Conservation (phyloP, 2,329 filamentous ascomycete species). For the Cryphonectria parasitica region DNA sequence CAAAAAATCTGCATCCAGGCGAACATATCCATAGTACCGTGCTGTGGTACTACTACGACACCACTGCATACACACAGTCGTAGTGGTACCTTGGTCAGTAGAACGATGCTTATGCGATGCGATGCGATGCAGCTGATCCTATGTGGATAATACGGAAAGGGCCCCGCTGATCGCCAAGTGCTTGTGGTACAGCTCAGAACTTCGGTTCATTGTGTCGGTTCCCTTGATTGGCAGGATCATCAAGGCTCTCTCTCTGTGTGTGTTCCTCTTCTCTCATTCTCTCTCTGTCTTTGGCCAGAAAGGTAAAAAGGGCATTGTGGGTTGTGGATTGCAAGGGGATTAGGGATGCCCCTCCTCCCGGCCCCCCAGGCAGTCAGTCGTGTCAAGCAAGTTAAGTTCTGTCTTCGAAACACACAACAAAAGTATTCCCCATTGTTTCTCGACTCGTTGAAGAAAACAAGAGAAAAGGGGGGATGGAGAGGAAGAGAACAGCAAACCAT, state of each 20-base stretch:
- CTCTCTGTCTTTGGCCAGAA: not conserved
- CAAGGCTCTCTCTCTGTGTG: no score
- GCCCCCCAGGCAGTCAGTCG: not conserved
- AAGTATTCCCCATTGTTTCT: conserved; percentile 15
- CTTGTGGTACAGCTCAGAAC: not conserved
- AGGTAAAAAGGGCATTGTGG: not conserved
- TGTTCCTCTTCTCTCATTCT: no score
- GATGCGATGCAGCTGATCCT: conserved; percentile 7
- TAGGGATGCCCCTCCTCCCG: not conserved
- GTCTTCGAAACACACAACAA: conserved; percentile 14
- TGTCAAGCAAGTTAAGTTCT: conserved; percentile 2
- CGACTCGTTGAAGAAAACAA: conserved; percentile 6
- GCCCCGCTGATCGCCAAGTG: conserved; percentile 17
- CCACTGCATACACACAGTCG: not conserved
- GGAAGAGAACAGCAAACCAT: not conserved
- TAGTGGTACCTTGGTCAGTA: not conserved
- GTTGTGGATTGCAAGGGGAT: not conserved
- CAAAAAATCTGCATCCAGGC: not conserved
- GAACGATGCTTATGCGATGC: conserved; percentile 14
- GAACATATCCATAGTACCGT: conserved; percentile 7
- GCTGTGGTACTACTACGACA: not conserved
- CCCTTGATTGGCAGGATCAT: not conserved
- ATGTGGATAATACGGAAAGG: conserved; percentile 2
- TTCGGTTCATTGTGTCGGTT: conserved; percentile 22
- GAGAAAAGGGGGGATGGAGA: no score